phyloP scores from a whole-genome alignment of 1,284 basidiomycete species.

The Ustilago sp. region DNA sequence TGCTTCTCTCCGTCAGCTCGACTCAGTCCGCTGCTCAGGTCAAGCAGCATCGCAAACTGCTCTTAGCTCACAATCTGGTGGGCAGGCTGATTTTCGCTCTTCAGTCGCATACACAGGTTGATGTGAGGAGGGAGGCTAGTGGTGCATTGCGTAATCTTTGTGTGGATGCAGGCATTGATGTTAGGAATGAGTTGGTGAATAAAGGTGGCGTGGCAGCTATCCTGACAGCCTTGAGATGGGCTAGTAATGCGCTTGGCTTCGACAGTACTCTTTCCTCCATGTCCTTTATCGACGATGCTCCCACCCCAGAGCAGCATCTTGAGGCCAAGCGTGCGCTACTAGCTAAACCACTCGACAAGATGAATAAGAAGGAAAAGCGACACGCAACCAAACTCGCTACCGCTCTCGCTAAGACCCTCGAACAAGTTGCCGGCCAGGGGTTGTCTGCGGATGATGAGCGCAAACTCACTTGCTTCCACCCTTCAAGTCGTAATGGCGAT shows the following conservation, averaged over 20 bases:
- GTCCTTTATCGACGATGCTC: slow-evolving; percentile 37
- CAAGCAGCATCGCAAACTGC: slow-evolving; percentile 48
- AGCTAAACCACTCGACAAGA: slow-evolving; percentile 62
- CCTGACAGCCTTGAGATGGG: slow-evolving; percentile 57
- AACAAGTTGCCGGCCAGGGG: slow-evolving; percentile 34
- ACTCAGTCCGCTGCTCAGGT: slow-evolving; percentile 51
- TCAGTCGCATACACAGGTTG: slow-evolving; percentile 51
- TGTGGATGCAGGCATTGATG: slow-evolving; percentile 58
- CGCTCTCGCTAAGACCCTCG: slow-evolving; percentile 42
- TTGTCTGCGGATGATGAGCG: slow-evolving; percentile 34
- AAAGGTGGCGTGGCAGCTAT: slow-evolving; percentile 51
- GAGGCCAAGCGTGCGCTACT: slow-evolving; percentile 41
- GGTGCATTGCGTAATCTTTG: slow-evolving; percentile 67
- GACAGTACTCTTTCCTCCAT: slow-evolving; percentile 19
- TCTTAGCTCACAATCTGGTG: slow-evolving; percentile 54
- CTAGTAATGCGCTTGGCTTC: slow-evolving; percentile 49
- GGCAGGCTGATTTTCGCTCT: slow-evolving; percentile 59
- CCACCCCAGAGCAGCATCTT: slow-evolving; percentile 39
- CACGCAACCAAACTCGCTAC: slow-evolving; percentile 61
- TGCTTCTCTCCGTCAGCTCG: slow-evolving; percentile 47
- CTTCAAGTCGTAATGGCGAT: not conserved
- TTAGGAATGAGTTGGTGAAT: slow-evolving; percentile 54
- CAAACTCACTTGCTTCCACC: slow-evolving; percentile 20
- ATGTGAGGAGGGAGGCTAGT: slow-evolving; percentile 64
- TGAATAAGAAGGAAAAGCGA: slow-evolving; percentile 68